Percentiles rank a stretch among this genome's conserved stretches.
Evolutionary conservation across 352 stramenopile species (phyloP).

Genomic region (Phytophthora cactorum): DNA sequence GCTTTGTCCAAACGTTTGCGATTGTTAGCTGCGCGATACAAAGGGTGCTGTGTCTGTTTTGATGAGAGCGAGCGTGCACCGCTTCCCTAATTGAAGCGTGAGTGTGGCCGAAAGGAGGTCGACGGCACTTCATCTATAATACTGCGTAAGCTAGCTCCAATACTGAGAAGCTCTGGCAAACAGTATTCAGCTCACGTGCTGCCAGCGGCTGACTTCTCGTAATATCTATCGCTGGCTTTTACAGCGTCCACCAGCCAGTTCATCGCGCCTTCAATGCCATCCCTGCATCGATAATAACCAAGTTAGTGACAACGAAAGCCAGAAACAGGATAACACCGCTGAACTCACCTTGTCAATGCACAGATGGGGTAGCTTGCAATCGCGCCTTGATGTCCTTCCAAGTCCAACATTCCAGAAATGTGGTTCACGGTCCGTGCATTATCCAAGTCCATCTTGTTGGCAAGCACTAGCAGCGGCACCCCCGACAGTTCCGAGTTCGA

Average conservation of each 20-base stretch:
- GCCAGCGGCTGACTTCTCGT: constrained; percentile 41
- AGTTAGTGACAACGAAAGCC: constrained; percentile 2
- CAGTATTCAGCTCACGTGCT: constrained; percentile 16
- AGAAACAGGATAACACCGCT: neutral
- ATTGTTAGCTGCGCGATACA: constrained; percentile 6
- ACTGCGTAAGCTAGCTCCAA: neutral
- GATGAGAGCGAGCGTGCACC: constrained; percentile 8
- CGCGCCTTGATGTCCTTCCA: constrained; percentile 46
- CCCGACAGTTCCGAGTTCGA: constrained; percentile 76
- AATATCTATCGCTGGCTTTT: constrained; percentile 75
- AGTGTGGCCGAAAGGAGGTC: neutral
- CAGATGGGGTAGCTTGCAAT: constrained; percentile 64
- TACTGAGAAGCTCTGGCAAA: no score
- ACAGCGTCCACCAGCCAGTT: constrained; percentile 78
- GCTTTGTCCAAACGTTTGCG: constrained; percentile 7
- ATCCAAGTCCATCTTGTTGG: constrained; percentile 92
- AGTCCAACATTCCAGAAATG: constrained; percentile 52
- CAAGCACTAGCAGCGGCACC: constrained; percentile 89
- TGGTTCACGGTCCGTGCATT: constrained; percentile 46
- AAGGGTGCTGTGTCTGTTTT: constrained; percentile 16
- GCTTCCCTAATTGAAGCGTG: neutral
- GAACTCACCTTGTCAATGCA: constrained; percentile 57
- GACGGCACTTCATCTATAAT: constrained; percentile 25
- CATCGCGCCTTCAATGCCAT: constrained; percentile 74
- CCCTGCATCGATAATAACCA: constrained; percentile 30